Evolutionary conservation across 2,329 filamentous ascomycete species (phyloP), one percentile per base, ranked within the genome.

Genomic region (Hypoxylon sp.): DNA sequence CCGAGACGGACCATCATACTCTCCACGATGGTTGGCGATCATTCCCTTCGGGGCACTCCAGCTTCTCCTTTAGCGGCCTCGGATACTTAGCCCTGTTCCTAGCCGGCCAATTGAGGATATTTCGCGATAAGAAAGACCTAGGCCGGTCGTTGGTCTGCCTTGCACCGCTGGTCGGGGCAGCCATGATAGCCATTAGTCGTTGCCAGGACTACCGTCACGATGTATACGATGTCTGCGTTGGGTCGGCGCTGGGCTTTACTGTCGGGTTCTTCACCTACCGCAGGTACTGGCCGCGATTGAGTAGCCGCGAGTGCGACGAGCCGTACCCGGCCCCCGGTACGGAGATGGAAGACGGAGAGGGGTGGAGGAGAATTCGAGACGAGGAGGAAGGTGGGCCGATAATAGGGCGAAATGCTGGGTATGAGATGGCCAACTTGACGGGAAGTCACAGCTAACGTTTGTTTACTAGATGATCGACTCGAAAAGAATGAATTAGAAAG

Each of bases 21-120:
- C 84, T 96, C 3, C 90, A 96, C 68, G 93, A 96, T 72, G 93
- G 92, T 14, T 95, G 92, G 90, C 88, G 93, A 43, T 92, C 89
- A 21, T 96, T 96, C 72, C 93, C 93, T 0, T 91, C 88, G 1
- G 93, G 93, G 0, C 93, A 96, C 78, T 90, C 87, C 11, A 92
- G 89, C 64, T 94, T 94, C 75, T 85, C 91, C 0, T 96, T 96
- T 75, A 87, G 88, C 2, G 93, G 93, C 0, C 82, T 96, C 8
- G 92, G 92, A 2, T 96, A 92, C 74, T 79, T 94, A 16, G 85
- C 88, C 21, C 80, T 92, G 25, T 93, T 91, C 75, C 80, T 93
- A 27, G 88, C 89, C 1, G 90, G 90, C 2, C 89, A 91, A 76
- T 79, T 90, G 51, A 83, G 85, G 65, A 82, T 90, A 45, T 90